Base-by-base conservation (phyloP, 2,329 filamentous ascomycete species). In the Sclerotinia sclerotiorum region DNA sequence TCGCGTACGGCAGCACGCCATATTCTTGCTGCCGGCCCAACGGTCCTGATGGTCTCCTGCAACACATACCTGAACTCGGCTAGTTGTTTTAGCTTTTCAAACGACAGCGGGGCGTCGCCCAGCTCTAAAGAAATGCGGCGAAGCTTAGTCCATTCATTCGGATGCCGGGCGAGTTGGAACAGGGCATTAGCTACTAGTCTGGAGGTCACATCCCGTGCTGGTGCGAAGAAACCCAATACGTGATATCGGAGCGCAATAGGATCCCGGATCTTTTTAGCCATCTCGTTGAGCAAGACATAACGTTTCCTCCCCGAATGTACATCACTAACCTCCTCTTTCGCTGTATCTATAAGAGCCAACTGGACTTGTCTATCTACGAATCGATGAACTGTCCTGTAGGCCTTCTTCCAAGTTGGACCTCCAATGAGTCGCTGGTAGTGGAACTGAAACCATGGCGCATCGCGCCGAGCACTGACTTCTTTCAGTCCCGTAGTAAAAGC, bases 61-160 rank as follows among this genome's bases (percentile, higher is more conserved):
- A 87, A 72, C 32, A 84, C 85, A 78, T 80, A 85, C 71, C 81
- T 82, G 65, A 88, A 76, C 66, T 87, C 87, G 67, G 80, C 82
- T 73, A 86, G 80, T 42, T 81, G 79, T 73, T 81, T 83, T 68
- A 87, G 70, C 71, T 84, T 79, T 51, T 80, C 80, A 65, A 82
- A 82, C 0, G 80, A 82, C 1, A 84, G 81, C 21, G 44, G 27
- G 21, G 32, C 13, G 19, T 54, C 61, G 24, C 51, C 51, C 2
- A 66, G 42, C 13, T 29, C 52, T n/a, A 66, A 27, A n/a, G 27
- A 29, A n/a, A 24, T 32, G 19, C 48, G n/a, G 10, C 67, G 62
- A 55, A 70, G 63, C 27, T 51, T 24, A 4, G 51, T 49, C 69
- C 63, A 70, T 13, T 64, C 46, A 13, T 64, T 19, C 2, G 69